These are phyloP conservation scores for Leccinum longicurvipes DNA, from an alignment of 768 basidiomycete species.

Conservation along the genomic window DNA sequence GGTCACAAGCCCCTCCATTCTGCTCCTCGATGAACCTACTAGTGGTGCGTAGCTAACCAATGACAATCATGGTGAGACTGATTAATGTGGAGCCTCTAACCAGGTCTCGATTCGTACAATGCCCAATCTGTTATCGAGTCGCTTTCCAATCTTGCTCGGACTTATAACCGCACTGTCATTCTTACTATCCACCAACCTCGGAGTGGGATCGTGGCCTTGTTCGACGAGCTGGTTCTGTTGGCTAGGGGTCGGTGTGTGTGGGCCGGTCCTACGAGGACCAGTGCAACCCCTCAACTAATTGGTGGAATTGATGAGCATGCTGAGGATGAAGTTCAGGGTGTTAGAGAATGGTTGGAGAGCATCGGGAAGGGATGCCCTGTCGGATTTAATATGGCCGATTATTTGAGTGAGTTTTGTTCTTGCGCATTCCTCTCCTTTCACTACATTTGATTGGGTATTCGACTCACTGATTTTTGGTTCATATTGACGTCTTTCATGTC, in stretches of 20 bases:
- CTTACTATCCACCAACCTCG: slow-evolving; percentile 99
- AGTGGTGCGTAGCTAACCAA: slow-evolving; percentile 57
- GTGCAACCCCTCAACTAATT: slow-evolving; percentile 2
- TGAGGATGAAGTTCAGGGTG: slow-evolving; percentile 23
- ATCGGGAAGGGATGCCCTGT: slow-evolving; percentile 84
- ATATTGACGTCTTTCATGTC: neutral
- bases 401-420: slow-evolving; percentile 69
- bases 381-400: slow-evolving; percentile 98
- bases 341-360: slow-evolving; percentile 63
- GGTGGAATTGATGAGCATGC: slow-evolving; percentile 4
- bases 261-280: slow-evolving; percentile 29
- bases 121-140: slow-evolving; percentile 93
- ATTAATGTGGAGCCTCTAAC: neutral
- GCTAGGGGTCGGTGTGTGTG: slow-evolving; percentile 65
- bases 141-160: slow-evolving; percentile 76
- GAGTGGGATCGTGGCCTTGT: slow-evolving; percentile 94
- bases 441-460: neutral
- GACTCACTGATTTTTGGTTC: neutral
- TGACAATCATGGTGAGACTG: neutral
- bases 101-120: slow-evolving; percentile 92
- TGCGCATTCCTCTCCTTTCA: neutral
- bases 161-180: slow-evolving; percentile 91
- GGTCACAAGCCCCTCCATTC: slow-evolving; percentile 92
- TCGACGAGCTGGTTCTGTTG: slow-evolving; percentile 87
- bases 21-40: slow-evolving; percentile 97